These are phyloP conservation scores for Didymella keratinophila DNA, from an alignment of 2,329 filamentous ascomycete species.

Conservation along the genomic window DNA sequence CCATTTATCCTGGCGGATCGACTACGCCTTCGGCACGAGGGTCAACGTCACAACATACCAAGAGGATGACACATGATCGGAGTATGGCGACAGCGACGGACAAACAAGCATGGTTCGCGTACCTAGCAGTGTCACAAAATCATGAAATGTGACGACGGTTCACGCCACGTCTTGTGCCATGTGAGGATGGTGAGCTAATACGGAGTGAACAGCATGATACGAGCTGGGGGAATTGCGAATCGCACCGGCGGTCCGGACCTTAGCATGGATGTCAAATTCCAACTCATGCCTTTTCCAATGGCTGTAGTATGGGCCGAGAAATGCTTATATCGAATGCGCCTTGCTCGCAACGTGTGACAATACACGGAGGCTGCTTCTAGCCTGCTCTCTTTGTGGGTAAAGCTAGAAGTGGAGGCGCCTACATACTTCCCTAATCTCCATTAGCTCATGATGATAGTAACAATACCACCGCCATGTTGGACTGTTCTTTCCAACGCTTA, in stretches of 20 bases:
- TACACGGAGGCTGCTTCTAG: slow-evolving; percentile 42
- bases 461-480: too few species aligned
- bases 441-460: too few species aligned
- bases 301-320: slow-evolving; percentile 98
- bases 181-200: slow-evolving; percentile 12
- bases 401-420: slow-evolving; percentile 37
- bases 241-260: background rate
- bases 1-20: slow-evolving; percentile 39
- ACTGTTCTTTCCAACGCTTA: too few species aligned
- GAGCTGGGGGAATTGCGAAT: background rate
- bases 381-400: slow-evolving; percentile 28
- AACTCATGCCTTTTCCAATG: slow-evolving; percentile 78
- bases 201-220: background rate
- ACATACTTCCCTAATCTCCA: slow-evolving; percentile 30
- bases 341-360: slow-evolving; percentile 32
- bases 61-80: slow-evolving; percentile 45
- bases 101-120: slow-evolving; percentile 36
- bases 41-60: slow-evolving; percentile 35
- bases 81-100: slow-evolving; percentile 47
- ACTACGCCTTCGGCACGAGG: slow-evolving; percentile 37
- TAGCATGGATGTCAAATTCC: slow-evolving; percentile 99
- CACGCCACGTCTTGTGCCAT: slow-evolving; percentile 38
- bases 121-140: slow-evolving; percentile 49
- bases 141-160: slow-evolving; percentile 49
- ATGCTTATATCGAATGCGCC: slow-evolving; percentile 69